Base-by-base conservation (phyloP, 129 eudicot species). In the Mikania micrantha region DNA sequence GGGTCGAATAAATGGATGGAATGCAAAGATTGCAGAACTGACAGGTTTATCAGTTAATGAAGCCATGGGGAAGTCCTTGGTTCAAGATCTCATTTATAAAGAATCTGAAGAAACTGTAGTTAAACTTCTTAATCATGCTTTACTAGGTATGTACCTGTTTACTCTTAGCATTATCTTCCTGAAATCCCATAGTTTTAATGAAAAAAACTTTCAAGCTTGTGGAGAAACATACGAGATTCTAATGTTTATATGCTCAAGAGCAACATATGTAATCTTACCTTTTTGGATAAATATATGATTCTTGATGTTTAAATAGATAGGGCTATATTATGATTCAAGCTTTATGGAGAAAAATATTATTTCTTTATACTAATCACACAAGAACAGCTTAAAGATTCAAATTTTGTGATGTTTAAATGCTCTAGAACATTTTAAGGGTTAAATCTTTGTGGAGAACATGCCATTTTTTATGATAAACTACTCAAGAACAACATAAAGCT, bases 1-100 rank as follows among this genome's bases (percentile, higher is more conserved):
- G 22, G 99, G 97, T 25, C 60, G 85, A 32, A 85, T 94, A 60
- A 87, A 94, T 67, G 97, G 99, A 28, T 94, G 99, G 99, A 94
- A 94, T 64, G 86, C 90, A 15, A 94, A 94, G 74, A 78, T 87
- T 66, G 95, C 95, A 2, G 99, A 94, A 73, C 68, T 94, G 82
- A 83, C 95, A 0, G 99, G 97, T n/a, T 58, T 94, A 38, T 74
- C 90, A 0, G 88, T 90, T 38, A 84, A 83, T 52, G 93, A 90
- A 79, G 99, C 99, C 38, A 87, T 83, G 84, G 99, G 97, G 36
- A 90, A 78, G 78, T 87, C 99, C 22, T 80, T 94, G 84, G 87
- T 90, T 71, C 78, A 53, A 60, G 91, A 94, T 70, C 87, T 94
- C 64, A 79, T 94, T 64, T 84, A 62, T 61, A 77, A 87, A 60